Conservation (phyloP, 176 grass and related monocot species). For the Puccinellia tenuiflora region DNA sequence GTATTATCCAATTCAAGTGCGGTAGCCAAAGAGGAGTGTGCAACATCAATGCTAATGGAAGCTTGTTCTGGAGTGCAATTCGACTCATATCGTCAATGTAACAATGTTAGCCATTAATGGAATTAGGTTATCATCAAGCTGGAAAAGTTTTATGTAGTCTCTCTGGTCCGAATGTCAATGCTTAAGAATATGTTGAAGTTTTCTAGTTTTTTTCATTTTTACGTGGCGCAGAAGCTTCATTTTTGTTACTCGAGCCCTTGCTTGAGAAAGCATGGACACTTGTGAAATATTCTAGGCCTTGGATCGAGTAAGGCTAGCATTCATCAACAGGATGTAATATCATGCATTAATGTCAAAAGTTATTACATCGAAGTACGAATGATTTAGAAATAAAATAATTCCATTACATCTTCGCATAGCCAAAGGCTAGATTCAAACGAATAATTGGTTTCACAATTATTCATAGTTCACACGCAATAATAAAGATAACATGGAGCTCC, state of each 20-base stretch:
- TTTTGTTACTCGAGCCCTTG: not conserved
- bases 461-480: too few relatives aligned
- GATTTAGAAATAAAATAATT: too few relatives aligned
- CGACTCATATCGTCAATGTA: not conserved
- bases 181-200: not conserved
- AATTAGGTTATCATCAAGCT: not conserved
- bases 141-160: not conserved
- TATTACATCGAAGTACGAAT: too few relatives aligned
- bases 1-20: not conserved
- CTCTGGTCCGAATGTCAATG: not conserved
- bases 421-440: too few relatives aligned
- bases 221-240: not conserved
- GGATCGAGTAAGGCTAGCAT: too few relatives aligned
- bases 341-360: too few relatives aligned
- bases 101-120: not conserved
- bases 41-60: slow-evolving; percentile 1
- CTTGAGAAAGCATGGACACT: too few relatives aligned
- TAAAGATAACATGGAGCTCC: too few relatives aligned
- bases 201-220: slow-evolving; percentile 6
- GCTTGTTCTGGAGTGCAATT: not conserved
- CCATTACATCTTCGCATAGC: too few relatives aligned
- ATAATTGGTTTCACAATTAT: too few relatives aligned
- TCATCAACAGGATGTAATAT: too few relatives aligned
- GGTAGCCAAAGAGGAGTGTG: not conserved
- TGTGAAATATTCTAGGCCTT: too few relatives aligned